These are phyloP conservation scores for Rhynchosporium secalis DNA, from an alignment of 2,329 filamentous ascomycete genomes.

Conservation along the genomic window DNA sequence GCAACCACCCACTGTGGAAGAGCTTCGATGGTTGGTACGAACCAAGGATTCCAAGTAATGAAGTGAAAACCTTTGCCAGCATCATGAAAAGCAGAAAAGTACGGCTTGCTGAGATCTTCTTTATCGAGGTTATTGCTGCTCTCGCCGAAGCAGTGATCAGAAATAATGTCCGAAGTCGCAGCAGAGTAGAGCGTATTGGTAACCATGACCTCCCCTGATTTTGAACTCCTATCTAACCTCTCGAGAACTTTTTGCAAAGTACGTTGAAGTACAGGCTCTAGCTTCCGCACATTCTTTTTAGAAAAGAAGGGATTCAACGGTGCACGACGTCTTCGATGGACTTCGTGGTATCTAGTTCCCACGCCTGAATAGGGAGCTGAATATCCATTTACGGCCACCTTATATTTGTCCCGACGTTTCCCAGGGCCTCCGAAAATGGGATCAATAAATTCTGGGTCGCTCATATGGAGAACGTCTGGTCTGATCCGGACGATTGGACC, in stretches of 20 bases:
- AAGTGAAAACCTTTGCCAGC: constrained; percentile 8
- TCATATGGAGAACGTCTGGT: constrained; percentile 38
- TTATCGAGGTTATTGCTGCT: constrained; percentile 12
- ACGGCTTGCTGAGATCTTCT: constrained; percentile 14
- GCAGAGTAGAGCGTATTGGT: constrained; percentile 1
- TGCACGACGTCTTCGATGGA: constrained; percentile 15
- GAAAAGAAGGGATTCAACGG: constrained; percentile 25
- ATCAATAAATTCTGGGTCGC: constrained; percentile 38
- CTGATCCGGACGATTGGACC: constrained; percentile 42
- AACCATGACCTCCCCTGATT: neutral
- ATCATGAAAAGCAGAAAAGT: constrained; percentile 7
- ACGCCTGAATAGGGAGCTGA: constrained; percentile 4
- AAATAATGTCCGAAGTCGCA: constrained; percentile 15
- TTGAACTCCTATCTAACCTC: neutral
- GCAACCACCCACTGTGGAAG: constrained; percentile 5
- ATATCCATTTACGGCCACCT: constrained; percentile 13
- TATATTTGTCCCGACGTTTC: constrained; percentile 22
- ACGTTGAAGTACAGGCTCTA: constrained; percentile 14
- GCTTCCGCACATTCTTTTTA: constrained; percentile 13
- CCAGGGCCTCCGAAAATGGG: constrained; percentile 33
- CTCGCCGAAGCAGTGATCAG: constrained; percentile 17
- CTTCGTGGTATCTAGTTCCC: constrained; percentile 16
- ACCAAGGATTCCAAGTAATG: constrained; percentile 13
- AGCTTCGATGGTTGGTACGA: constrained; percentile 10
- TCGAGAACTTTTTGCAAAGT: constrained; percentile 1